Evolutionary conservation across 108 stramenopile genomes (phyloP), one percentile per base, ranked within the genome.

Genomic region (Nitzschia putrida): DNA sequence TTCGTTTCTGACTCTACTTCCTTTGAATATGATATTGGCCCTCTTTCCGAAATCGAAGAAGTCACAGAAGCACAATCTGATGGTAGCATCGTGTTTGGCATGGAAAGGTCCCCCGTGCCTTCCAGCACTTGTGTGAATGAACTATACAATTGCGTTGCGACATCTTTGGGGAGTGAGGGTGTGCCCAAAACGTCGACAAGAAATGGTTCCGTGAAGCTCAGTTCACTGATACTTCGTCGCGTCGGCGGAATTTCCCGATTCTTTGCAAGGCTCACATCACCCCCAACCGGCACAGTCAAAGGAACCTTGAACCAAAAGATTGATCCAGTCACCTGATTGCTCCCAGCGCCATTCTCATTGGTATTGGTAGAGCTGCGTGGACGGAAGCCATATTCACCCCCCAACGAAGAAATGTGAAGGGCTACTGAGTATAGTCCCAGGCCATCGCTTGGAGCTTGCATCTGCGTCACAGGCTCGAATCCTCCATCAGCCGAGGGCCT

Each of bases 241-340:
- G 1, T 34, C 2, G 21, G 24, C 3, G 3, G 13, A 14, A 22
- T 56, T 6, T 50, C 49, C n/a, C n/a, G n/a, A n/a, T n/a, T n/a
- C n/a, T n/a, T n/a, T n/a, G n/a, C n/a, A n/a, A n/a, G n/a, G n/a
- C n/a, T n/a, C n/a, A n/a, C n/a, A n/a, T n/a, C n/a, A n/a, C n/a
- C n/a, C n/a, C n/a, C n/a, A n/a, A n/a, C n/a, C n/a, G n/a, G n/a
- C n/a, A n/a, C n/a, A n/a, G n/a, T n/a, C 10, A 88, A 58, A 0
- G 88, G 88, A 54, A 88, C 57, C 10, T 77, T 60, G 53, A 89
- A 89, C 88, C 88, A 89, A 71, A 89, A 89, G 37, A 86, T 66
- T 20, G 78, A 59, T 0, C 85, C 85, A 38, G 57, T 64, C 6
- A 61, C 25, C 26, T 16, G 11, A 26, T 47, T 37, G 52, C 40